phyloP scores from a whole-genome alignment of 371 early-diverging fungal species.

The Amoeboaphelidium protococcarum region DNA sequence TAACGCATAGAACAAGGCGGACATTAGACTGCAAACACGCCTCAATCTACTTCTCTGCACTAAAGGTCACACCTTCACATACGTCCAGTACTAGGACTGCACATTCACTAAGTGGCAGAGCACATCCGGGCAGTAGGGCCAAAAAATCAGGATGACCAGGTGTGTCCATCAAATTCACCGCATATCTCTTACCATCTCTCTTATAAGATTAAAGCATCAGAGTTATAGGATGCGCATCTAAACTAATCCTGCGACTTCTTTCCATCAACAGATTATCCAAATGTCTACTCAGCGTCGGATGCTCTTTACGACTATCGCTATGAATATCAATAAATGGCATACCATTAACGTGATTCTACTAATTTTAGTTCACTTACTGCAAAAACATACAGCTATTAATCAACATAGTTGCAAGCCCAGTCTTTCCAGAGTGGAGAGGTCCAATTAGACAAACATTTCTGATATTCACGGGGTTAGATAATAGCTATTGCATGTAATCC shows the following conservation, averaged over 20 bases:
- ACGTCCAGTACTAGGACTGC: constrained; percentile 28
- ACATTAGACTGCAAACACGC: background rate
- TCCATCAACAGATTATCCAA: constrained; percentile 81
- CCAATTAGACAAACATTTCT: constrained; percentile 78
- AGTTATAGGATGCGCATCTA: constrained; percentile 80
- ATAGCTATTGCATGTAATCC: constrained; percentile 24
- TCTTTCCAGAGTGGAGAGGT: constrained; percentile 91
- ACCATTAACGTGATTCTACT: constrained; percentile 7
- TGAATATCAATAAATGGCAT: background rate
- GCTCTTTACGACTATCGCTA: background rate
- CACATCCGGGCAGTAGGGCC: constrained; percentile 6
- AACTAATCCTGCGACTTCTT: constrained; percentile 58
- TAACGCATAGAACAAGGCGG: constrained; percentile 25
- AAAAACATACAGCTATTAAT: constrained; percentile 50
- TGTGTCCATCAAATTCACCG: constrained; percentile 74
- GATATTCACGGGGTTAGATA: constrained; percentile 7
- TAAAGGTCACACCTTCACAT: background rate
- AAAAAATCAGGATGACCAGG: constrained; percentile 25
- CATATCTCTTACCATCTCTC: constrained; percentile 58
- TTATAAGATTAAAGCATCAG: constrained; percentile 57
- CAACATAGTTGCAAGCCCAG: constrained; percentile 72
- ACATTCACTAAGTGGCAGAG: constrained; percentile 66
- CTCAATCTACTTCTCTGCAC: background rate
- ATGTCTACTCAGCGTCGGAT: constrained; percentile 27
- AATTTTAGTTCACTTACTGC: constrained; percentile 13